A percentile compares a stretch with the other conserved stretches of the same genome.
Conservation (phyloP, 2,329 filamentous ascomycete species). For the Fusarium mangiferae region DNA sequence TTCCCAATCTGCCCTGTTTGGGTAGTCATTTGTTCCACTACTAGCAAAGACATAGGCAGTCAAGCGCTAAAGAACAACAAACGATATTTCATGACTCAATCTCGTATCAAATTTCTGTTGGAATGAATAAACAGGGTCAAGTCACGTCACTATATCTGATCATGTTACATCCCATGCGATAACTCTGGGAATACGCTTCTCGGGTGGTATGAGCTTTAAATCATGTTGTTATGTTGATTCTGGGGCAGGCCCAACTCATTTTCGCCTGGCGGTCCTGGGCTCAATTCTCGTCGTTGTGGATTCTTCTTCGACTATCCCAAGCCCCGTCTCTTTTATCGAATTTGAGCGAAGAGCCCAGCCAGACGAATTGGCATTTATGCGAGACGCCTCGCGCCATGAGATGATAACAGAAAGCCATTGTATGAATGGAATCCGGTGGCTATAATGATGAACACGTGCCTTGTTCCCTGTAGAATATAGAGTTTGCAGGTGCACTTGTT, state of each 20-base stretch:
- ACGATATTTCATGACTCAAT: not conserved
- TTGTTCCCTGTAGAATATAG: not conserved
- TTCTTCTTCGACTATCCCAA: constrained; percentile 9
- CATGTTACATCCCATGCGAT: not conserved
- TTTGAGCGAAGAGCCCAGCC: constrained; percentile 2
- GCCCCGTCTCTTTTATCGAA: constrained; percentile 3
- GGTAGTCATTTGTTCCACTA: constrained; percentile 1
- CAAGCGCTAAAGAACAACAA: constrained; percentile 4
- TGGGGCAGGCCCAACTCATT: not conserved
- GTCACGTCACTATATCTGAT: not conserved
- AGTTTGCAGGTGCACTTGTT: not conserved
- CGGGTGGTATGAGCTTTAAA: not conserved
- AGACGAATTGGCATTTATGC: constrained; percentile 1
- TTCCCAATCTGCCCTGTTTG: not conserved
- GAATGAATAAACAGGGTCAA: not conserved
- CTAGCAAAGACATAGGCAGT: not conserved
- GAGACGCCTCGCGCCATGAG: constrained; percentile 23
- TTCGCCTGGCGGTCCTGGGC: not conserved
- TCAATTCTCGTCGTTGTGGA: not conserved
- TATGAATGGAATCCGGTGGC: constrained; percentile 13
- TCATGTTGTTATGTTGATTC: not conserved
- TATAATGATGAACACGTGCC: not conserved
- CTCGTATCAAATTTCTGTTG: constrained; percentile 4
- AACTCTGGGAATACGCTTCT: not conserved
- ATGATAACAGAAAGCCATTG: not conserved